Evolutionary conservation across 169 alveolate genomes (phyloP).

Genomic region (Plasmodium gonderi): DNA sequence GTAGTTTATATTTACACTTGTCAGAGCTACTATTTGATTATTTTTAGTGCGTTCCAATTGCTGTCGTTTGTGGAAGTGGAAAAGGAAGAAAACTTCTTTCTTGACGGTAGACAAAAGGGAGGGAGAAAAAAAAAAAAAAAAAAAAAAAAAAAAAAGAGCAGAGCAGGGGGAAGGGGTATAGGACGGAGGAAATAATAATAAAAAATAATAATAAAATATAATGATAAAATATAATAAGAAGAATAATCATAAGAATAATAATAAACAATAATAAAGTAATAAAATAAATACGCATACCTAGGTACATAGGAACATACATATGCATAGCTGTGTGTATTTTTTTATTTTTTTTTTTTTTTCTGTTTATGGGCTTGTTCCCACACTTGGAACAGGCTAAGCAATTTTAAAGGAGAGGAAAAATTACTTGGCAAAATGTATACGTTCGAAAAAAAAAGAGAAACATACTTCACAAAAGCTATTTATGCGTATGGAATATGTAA

Average conservation of each 20-base stretch:
- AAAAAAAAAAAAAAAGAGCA: neutral
- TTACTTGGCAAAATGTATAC: constrained; percentile 26
- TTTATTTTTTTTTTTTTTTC: neutral
- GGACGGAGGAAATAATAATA: neutral
- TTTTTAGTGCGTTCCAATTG: neutral
- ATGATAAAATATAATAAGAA: too few relatives aligned
- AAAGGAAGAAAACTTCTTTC: too few relatives aligned
- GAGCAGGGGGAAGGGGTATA: neutral
- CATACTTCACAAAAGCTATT: constrained; percentile 53
- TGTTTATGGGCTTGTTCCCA: neutral
- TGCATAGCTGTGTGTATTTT: neutral
- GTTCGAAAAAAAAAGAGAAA: constrained; percentile 33
- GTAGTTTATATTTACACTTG: neutral
- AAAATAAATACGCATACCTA: too few relatives aligned
- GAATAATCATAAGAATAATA: too few relatives aligned
- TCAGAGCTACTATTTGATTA: neutral
- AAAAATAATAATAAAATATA: neutral
- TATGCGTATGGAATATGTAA: constrained; percentile 69
- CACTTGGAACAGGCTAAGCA: neutral
- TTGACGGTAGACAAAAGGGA: neutral
- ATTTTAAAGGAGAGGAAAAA: neutral
- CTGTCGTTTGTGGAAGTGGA: neutral
- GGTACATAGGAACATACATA: neutral
- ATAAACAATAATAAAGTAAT: too few relatives aligned
- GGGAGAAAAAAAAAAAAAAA: constrained; percentile 6